phyloP scores from a whole-genome alignment of 495 filamentous ascomycete genomes.

The Elasticomyces elasticus region DNA sequence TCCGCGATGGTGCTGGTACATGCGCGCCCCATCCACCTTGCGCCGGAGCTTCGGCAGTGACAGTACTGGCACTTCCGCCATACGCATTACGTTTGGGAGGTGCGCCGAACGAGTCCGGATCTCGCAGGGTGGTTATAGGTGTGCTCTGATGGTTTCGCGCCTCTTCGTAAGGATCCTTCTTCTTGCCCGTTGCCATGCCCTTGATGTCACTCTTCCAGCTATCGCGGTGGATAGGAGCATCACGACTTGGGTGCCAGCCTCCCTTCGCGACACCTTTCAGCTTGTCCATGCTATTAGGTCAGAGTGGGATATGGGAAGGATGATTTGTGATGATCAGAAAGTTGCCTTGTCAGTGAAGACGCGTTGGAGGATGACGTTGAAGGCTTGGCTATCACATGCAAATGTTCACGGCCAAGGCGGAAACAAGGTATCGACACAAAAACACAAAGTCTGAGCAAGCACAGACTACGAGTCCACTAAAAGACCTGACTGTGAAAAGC shows the following conservation, averaged over 20 bases:
- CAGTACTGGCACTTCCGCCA: constrained; percentile 33
- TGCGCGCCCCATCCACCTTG: constrained; percentile 3
- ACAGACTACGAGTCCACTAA: no score
- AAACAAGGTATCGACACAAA: no score
- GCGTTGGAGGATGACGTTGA: background rate
- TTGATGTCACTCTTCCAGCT: constrained; percentile 15
- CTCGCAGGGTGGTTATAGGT: constrained; percentile 68
- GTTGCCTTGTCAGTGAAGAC: no score
- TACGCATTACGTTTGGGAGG: constrained; percentile 64
- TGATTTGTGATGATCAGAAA: background rate
- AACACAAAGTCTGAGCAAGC: no score
- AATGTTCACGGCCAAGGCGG: background rate
- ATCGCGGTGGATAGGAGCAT: constrained; percentile 22
- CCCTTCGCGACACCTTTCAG: constrained; percentile 26
- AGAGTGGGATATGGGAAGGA: no score
- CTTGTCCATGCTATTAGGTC: constrained; percentile 11
- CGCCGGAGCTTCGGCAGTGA: background rate
- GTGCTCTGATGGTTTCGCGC: constrained; percentile 45
- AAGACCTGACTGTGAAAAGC: no score
- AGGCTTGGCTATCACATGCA: background rate
- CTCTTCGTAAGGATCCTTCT: constrained; percentile 33
- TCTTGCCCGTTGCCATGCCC: constrained; percentile 28
- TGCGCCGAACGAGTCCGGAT: constrained; percentile 75
- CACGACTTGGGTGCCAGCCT: constrained; percentile 28
- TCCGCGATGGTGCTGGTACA: constrained; percentile 10